Conservation (phyloP, 2,329 filamentous ascomycete genomes). For the Colletotrichum incanum region DNA sequence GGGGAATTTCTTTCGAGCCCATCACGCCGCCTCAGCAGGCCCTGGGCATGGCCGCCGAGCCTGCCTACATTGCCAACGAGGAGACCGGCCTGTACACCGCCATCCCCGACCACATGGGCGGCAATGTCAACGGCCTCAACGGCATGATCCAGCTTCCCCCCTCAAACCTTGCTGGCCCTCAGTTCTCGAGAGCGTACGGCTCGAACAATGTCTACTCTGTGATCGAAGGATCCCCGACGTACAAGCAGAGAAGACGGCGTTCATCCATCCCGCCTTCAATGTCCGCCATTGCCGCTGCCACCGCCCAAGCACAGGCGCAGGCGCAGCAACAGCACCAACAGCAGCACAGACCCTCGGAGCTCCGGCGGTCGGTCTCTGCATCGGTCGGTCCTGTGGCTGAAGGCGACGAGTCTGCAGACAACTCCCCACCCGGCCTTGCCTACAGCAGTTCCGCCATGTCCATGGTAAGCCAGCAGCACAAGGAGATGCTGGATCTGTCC, state of each 20-base stretch:
- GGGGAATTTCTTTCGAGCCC: constrained; percentile 96
- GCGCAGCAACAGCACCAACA: constrained; percentile 50
- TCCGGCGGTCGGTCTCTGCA: constrained; percentile 90
- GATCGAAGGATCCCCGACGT: constrained; percentile 97
- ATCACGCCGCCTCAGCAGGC: constrained; percentile 96
- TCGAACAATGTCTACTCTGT: constrained; percentile 91
- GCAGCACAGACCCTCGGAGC: constrained; percentile 85
- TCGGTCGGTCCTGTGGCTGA: constrained; percentile 89
- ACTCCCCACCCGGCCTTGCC: constrained; percentile 83
- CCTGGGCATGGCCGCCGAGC: constrained; percentile 85
- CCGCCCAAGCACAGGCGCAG: constrained; percentile 68
- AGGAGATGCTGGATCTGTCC: constrained; percentile 87
- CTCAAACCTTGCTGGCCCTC: constrained; percentile 84
- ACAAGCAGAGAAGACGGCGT: constrained; percentile 95
- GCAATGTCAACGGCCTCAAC: constrained; percentile 83
- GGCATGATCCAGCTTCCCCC: constrained; percentile 93
- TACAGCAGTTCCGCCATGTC: constrained; percentile 80
- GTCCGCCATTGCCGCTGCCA: constrained; percentile 77
- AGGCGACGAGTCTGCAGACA: constrained; percentile 82
- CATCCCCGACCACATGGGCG: constrained; percentile 87
- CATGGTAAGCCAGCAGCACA: constrained; percentile 77
- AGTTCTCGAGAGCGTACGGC: constrained; percentile 83
- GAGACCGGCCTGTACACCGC: constrained; percentile 96
- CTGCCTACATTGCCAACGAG: constrained; percentile 98
- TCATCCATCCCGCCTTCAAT: constrained; percentile 92